Conservation (phyloP, 2,329 filamentous ascomycete genomes). For the Chrysosporium keratinophilum region DNA sequence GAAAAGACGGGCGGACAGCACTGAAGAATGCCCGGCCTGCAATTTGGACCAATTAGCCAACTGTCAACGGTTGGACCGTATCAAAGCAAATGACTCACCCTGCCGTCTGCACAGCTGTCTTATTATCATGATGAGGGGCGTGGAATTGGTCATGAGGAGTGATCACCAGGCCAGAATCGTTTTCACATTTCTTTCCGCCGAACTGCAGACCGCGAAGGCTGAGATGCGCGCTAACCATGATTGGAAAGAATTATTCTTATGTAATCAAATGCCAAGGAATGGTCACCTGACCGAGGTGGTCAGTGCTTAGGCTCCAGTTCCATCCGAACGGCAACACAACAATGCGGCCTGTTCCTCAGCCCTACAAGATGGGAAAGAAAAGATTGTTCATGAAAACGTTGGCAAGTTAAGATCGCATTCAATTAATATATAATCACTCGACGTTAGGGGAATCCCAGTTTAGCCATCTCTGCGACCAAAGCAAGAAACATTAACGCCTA, state of each 20-base stretch:
- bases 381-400: neutral
- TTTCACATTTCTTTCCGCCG: constrained; percentile 7
- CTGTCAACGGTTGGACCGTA: neutral
- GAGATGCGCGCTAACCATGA: neutral
- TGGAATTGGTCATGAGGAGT: constrained; percentile 11
- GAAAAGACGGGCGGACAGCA: constrained; percentile 5
- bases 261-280: neutral
- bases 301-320: neutral
- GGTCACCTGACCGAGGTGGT: neutral
- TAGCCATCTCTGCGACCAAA: neutral
- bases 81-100: constrained; percentile 24
- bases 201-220: neutral
- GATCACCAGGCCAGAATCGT: constrained; percentile 3
- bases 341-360: neutral
- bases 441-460: no score
- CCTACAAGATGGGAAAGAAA: neutral
- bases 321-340: neutral
- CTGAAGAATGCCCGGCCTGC: constrained; percentile 8
- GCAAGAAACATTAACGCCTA: neutral
- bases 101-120: constrained; percentile 33
- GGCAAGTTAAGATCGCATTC: neutral
- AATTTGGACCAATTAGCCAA: neutral
- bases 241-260: neutral
- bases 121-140: constrained; percentile 31
- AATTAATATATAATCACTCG: neutral